Base-by-base conservation (phyloP, 371 early-diverging fungal species). In the Mortierella sp. region DNA sequence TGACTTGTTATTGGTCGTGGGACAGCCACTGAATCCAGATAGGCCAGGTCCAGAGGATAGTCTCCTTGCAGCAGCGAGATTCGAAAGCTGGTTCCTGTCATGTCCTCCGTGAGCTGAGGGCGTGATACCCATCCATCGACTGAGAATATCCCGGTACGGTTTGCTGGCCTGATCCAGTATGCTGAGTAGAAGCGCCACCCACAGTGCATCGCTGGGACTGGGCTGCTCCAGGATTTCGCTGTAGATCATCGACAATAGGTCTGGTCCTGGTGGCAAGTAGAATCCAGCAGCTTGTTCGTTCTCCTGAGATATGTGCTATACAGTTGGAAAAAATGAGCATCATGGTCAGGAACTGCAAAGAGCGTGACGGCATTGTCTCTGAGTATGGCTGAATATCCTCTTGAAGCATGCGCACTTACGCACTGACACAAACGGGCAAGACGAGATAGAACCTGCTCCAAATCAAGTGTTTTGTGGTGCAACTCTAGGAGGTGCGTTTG, bases 81-180 rank as follows among this genome's bases (percentile, higher is more conserved):
- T 26, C 7, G 70, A 44, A 1, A 31, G 24, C 50, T 44, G 67
- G 10, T 8, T 48, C 14, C 9, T 48, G 6, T 48, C 47, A 34
- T 58, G 45, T 13, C 31, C 39, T 9, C 29, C 31, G 37, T 68
- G 44, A 13, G 48, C 44, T 10, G 70, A 69, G 5, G 78, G 66
- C 10, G 72, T 63, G 2, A 88, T 70, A 11, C 88, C 87, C 37
- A 90, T 47, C 91, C 91, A 90, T 64, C 77, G 84, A 47, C 87
- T 89, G 29, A 90, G 75, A 64, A 89, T 90, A 44, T 80, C 77
- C 22, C 86, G 50, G 48, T 89, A 90, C 2, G 91, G 91, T 24
- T 79, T 72, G 29, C 90, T 90, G 13, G 87, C 80, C 50, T 89
- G 87, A 45, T 80, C 84, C 44, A 89, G 66, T 4, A 89, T 43